phyloP scores from a whole-genome alignment of 2,329 filamentous ascomycete genomes.

The Kalmusia sp. region DNA sequence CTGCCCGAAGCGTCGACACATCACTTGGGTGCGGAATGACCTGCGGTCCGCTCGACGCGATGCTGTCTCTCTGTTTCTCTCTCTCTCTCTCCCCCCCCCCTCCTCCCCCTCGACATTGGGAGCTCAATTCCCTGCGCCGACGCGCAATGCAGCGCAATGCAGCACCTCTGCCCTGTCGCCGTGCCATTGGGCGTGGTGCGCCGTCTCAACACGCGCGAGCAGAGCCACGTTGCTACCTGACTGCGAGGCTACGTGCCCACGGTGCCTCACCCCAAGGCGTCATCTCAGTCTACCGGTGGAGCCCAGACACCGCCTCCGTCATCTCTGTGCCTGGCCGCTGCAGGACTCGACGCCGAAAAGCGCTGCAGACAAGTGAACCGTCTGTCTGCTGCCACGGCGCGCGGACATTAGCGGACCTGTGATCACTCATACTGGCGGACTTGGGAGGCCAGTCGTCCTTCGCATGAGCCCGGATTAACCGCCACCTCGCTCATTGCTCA shows the following conservation, averaged over 20 bases:
- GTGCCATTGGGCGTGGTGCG: neutral
- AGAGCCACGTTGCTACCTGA: conserved; percentile 9
- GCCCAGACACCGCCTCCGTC: neutral
- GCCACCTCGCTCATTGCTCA: conserved; percentile 1
- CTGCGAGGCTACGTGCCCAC: conserved; percentile 6
- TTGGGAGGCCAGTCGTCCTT: no score
- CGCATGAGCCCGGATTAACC: conserved; percentile 3
- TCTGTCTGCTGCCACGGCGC: neutral
- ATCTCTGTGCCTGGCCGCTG: neutral
- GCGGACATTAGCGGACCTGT: conserved; percentile 5
- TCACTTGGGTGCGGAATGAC: neutral
- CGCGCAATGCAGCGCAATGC: neutral
- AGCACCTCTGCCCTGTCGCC: neutral
- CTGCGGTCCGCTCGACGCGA: no score
- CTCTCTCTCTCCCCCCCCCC: no score
- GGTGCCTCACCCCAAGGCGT: neutral
- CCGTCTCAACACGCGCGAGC: neutral
- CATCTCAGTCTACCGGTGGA: neutral
- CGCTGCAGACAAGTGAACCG: neutral
- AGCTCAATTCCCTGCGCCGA: conserved; percentile 1
- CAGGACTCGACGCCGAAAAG: neutral
- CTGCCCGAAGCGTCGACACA: conserved; percentile 3
- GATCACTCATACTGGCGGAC: no score
- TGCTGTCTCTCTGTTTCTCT: no score
- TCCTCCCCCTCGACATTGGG: no score